A percentile compares a stretch with the other conserved stretches of the same genome.
These are phyloP conservation scores for Pseudopyricularia cyperi DNA, from an alignment of 2,329 filamentous ascomycete genomes.

Conservation along the genomic window DNA sequence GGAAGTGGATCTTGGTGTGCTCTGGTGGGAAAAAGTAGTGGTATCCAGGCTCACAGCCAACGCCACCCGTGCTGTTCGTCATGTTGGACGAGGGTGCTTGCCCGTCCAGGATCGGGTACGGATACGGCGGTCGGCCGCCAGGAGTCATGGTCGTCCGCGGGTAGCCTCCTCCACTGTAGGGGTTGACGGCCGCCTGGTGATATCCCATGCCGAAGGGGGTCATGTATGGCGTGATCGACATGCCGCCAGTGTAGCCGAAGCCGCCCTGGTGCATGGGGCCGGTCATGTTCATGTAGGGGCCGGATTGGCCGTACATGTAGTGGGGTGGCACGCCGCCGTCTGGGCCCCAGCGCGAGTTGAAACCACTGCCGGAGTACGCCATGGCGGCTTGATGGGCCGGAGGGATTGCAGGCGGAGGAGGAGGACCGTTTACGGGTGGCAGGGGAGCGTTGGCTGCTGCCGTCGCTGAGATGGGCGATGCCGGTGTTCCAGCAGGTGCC, in stretches of 20 bases:
- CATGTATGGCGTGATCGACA: background rate
- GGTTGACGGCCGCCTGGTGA: background rate
- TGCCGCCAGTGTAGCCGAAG: background rate
- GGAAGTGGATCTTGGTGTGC: slow-evolving; percentile 47
- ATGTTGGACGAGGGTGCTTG: slow-evolving; percentile 39
- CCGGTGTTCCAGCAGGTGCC: background rate
- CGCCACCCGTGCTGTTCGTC: slow-evolving; percentile 42
- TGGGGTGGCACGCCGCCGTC: slow-evolving; percentile 5
- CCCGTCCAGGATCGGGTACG: slow-evolving; percentile 27
- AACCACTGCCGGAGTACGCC: slow-evolving; percentile 6
- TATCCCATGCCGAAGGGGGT: background rate
- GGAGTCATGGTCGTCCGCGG: background rate
- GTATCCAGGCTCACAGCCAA: slow-evolving; percentile 48
- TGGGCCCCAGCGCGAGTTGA: slow-evolving; percentile 11
- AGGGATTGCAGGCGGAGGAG: background rate
- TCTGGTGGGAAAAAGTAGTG: slow-evolving; percentile 47
- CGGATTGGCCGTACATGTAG: slow-evolving; percentile 13
- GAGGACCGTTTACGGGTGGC: background rate
- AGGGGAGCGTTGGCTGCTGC: background rate
- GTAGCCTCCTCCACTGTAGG: slow-evolving; percentile 2
- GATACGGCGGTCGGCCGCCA: slow-evolving; percentile 20
- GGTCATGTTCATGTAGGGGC: slow-evolving; percentile 10
- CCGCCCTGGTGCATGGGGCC: background rate
- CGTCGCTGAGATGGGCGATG: background rate
- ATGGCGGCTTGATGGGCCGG: slow-evolving; percentile 2